A percentile compares a stretch with the other conserved stretches of the same genome.
Evolutionary conservation across 169 alveolate genomes (phyloP).

Genomic region (Eimeria praecox): DNA sequence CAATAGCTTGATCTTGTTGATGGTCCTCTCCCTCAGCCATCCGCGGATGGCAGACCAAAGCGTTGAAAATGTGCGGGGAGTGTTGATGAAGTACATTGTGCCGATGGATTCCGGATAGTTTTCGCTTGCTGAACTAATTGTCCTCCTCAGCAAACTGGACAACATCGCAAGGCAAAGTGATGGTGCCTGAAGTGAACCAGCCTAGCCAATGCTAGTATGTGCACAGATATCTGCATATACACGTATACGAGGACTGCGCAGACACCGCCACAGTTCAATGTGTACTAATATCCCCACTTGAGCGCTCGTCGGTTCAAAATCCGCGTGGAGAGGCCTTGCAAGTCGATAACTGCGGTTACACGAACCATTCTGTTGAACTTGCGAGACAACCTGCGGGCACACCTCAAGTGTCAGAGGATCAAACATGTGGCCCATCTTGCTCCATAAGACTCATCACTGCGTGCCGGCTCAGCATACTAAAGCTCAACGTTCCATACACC

Average conservation of each 20-base stretch:
- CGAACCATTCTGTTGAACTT: constrained; percentile 72
- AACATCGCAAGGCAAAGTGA: background rate
- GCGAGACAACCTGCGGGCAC: constrained; percentile 75
- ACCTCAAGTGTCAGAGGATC: background rate
- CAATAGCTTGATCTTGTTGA: constrained; percentile 76
- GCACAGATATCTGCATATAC: background rate
- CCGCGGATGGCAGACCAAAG: constrained; percentile 79
- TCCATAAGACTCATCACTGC: background rate
- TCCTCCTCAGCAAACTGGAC: constrained; percentile 63
- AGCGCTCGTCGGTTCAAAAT: constrained; percentile 78
- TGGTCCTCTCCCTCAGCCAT: constrained; percentile 80
- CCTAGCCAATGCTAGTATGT: background rate
- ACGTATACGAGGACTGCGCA: background rate
- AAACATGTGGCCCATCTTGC: background rate
- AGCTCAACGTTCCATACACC: background rate
- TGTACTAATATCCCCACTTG: constrained; percentile 6
- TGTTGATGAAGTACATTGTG: constrained; percentile 77
- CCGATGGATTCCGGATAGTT: constrained; percentile 81
- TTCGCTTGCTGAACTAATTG: constrained; percentile 72
- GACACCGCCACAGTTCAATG: background rate
- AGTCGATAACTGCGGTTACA: constrained; percentile 75
- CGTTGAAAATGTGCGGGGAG: constrained; percentile 76
- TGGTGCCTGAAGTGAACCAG: background rate
- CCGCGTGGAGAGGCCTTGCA: constrained; percentile 81
- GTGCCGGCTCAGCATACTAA: background rate